Evolutionary conservation across 352 stramenopile genomes (phyloP).

Genomic region (Pythium aquatile): DNA sequence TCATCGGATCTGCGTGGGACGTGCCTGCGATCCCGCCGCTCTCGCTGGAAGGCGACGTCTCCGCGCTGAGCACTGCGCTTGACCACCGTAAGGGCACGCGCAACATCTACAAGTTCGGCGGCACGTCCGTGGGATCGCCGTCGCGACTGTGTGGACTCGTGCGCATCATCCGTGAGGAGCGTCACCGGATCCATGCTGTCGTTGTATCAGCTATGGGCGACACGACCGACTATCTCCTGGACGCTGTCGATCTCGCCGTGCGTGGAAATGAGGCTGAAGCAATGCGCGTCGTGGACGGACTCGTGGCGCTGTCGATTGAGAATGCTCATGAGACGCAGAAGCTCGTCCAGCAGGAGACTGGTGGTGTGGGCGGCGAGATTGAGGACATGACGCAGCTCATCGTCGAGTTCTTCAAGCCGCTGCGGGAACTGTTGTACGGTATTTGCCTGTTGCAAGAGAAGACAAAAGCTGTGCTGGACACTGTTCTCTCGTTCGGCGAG

Average conservation of each 20-base stretch:
- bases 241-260: constrained; percentile 58
- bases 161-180: constrained; percentile 59
- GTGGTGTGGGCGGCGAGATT: constrained; percentile 20
- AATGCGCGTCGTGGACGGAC: constrained; percentile 49
- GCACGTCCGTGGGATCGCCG: constrained; percentile 71
- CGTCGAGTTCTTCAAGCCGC: constrained; percentile 61
- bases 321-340: constrained; percentile 73
- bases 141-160: constrained; percentile 62
- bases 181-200: constrained; percentile 54
- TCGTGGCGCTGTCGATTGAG: constrained; percentile 55
- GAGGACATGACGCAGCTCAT: constrained; percentile 61
- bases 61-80: constrained; percentile 30
- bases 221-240: constrained; percentile 72
- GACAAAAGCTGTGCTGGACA: constrained; percentile 64
- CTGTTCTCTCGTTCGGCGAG: constrained; percentile 77
- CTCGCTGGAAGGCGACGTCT: constrained; percentile 28
- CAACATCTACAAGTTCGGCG: constrained; percentile 87
- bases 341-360: constrained; percentile 28
- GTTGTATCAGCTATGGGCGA: constrained; percentile 81
- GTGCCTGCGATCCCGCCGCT: constrained; percentile 31
- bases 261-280: constrained; percentile 49
- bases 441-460: constrained; percentile 79
- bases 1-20: constrained; percentile 59
- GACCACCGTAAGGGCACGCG: constrained; percentile 54
- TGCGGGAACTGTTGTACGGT: constrained; percentile 74